Evolutionary conservation across 1,284 basidiomycete genomes (phyloP).

Genomic region (Ustilago esculenta): DNA sequence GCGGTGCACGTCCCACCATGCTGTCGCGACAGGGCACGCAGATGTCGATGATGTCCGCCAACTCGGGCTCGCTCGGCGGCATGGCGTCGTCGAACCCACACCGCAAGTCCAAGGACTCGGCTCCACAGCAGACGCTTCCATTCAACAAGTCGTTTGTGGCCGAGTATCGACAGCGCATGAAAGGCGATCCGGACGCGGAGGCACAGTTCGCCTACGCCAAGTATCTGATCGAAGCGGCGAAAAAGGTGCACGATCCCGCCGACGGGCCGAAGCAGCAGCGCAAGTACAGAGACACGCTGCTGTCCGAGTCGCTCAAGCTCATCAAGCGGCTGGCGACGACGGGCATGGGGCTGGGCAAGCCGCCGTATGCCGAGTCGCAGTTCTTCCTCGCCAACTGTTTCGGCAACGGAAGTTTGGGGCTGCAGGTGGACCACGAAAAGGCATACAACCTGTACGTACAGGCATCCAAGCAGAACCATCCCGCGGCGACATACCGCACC

Average conservation of each 20-base stretch:
- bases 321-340: conserved; percentile 90
- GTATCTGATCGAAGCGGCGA: conserved; percentile 98
- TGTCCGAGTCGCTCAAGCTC: conserved; percentile 89
- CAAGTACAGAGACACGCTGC: conserved; percentile 88
- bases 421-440: conserved; percentile 95
- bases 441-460: conserved; percentile 98
- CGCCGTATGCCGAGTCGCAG: conserved; percentile 93
- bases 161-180: conserved; percentile 94
- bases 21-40: conserved; percentile 45
- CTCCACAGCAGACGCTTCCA: conserved; percentile 56
- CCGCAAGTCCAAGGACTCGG: conserved; percentile 55
- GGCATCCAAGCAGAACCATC: conserved; percentile 95
- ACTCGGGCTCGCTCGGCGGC: conserved; percentile 17
- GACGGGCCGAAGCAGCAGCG: conserved; percentile 63
- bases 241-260: conserved; percentile 72
- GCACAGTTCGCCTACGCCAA: conserved; percentile 98
- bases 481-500: conserved; percentile 93
- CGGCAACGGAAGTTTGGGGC: conserved; percentile 90
- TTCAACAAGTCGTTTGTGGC: conserved; percentile 94
- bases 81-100: conserved; percentile 32
- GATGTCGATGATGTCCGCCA: conserved; percentile 41
- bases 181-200: conserved; percentile 96
- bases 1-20: conserved; percentile 20
- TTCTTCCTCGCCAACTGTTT: conserved; percentile 98
- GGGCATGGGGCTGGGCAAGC: conserved; percentile 70